Base-by-base conservation (phyloP, 345 rosid genomes). In the Aurinia saxatilis region DNA sequence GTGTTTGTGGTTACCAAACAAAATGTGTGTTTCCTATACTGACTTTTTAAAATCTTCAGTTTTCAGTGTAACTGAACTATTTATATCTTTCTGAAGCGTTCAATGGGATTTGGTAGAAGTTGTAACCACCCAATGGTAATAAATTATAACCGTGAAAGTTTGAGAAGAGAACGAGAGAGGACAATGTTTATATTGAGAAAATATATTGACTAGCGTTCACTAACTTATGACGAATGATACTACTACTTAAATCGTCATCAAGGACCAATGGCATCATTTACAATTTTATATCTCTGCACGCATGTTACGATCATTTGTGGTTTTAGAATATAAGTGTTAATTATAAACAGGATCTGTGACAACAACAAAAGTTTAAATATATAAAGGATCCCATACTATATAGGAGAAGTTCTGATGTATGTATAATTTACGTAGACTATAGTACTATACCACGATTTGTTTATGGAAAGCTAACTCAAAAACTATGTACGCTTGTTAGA, bases 191-290 rank as follows among this genome's bases (percentile, higher is more conserved):
- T 4, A 8, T 29, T 7, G 64, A 56, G 40, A 66, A 46, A 55
- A 31, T 54, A 65, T 44, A 54, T 54, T n/a, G 19, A 54, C 48
- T 15, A 41, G 47, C 33, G 21, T 52, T 41, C 60, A 59, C 45
- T 59, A 65, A 59, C 37, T 15, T 49, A 58, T 57, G 51, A 67
- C 50, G 39, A 37, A 35, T 42, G 0, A 27, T 38, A 21, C 45
- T 42, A n/a, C n/a, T 41, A n/a, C 61, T 34, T 63, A 35, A 60
- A 52, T 68, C 39, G 48, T 25, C 34, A 17, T 35, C 38, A 51
- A 23, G 73, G 73, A 60, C 73, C 61, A 51, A 51, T 51, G 21
- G 34, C 25, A 42, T 50, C 45, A 33, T 51, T 25, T 62, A 8
- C 23, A 8, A 10, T 60, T 55, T 36, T 44, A 9, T 60, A 35